Evolutionary conservation across 2,329 filamentous ascomycete genomes (phyloP).

Genomic region (Fusarium sp.): DNA sequence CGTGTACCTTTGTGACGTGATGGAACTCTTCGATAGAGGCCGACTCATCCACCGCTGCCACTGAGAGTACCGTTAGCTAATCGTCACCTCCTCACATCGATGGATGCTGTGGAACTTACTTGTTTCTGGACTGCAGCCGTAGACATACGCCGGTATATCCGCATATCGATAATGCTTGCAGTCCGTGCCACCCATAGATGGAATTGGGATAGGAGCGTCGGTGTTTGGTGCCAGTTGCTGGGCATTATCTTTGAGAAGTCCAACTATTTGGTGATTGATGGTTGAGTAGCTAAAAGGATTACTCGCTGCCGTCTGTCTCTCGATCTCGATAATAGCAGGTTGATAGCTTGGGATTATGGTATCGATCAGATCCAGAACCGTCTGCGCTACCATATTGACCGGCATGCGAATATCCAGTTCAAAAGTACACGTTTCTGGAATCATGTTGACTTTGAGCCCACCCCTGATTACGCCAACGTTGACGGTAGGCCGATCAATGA

Average conservation of each 20-base stretch:
- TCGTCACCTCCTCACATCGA: too few species aligned
- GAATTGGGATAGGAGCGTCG: constrained; percentile 2
- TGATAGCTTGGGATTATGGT: background rate
- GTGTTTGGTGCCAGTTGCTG: background rate
- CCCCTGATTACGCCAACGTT: constrained; percentile 1
- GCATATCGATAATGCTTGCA: constrained; percentile 17
- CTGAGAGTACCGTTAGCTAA: background rate
- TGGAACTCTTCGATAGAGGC: constrained; percentile 9
- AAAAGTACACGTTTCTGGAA: background rate
- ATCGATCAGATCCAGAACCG: background rate
- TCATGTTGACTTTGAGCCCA: constrained; percentile 23
- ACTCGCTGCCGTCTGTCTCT: constrained; percentile 1
- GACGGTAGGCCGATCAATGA: constrained; percentile 6
- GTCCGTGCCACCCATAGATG: constrained; percentile 13
- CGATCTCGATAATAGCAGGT: background rate
- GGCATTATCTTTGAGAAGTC: background rate
- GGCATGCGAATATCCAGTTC: constrained; percentile 10
- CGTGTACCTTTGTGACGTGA: constrained; percentile 13
- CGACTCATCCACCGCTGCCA: constrained; percentile 9
- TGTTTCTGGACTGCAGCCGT: constrained; percentile 11
- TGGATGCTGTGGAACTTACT: background rate
- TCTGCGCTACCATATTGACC: background rate
- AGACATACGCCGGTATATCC: constrained; percentile 1
- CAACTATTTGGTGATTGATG: background rate
- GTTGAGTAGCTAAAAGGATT: constrained; percentile 2